phyloP scores from a whole-genome alignment of 106 monocot species.

The Dactylorhiza incarnata region DNA sequence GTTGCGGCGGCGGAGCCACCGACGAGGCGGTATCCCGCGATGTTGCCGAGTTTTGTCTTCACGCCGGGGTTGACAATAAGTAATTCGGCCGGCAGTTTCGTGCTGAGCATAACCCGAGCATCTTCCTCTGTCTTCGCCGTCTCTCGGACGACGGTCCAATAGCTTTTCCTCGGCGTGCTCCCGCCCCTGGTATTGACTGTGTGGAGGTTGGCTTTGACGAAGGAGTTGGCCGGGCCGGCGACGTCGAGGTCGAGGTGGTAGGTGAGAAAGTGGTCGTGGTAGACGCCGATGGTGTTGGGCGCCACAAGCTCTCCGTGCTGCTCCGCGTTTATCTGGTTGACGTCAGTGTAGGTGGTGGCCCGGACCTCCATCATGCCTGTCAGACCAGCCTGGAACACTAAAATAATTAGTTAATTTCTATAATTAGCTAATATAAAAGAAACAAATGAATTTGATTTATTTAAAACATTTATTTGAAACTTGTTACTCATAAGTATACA shows the following conservation, averaged over 20 bases:
- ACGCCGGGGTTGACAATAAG: conserved; percentile 46
- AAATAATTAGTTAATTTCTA: neutral
- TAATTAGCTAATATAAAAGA: neutral
- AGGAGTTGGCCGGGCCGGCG: conserved; percentile 48
- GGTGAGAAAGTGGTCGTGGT: conserved; percentile 69
- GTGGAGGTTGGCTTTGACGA: conserved; percentile 32
- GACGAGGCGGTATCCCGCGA: conserved; percentile 45
- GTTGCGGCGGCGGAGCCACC: conserved; percentile 7
- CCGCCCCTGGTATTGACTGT: conserved; percentile 8
- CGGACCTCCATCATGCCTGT: conserved; percentile 52
- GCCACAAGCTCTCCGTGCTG: conserved; percentile 43
- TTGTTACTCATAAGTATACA: no score
- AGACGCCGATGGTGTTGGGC: conserved; percentile 37
- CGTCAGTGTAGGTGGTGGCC: conserved; percentile 33
- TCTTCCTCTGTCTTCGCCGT: conserved; percentile 48
- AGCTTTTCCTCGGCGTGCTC: conserved; percentile 36
- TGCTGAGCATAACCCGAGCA: conserved; percentile 20
- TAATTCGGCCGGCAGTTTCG: conserved; percentile 24
- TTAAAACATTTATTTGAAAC: no score
- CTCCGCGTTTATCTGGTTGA: conserved; percentile 27
- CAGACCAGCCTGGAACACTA: conserved; percentile 27
- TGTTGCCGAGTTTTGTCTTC: conserved; percentile 51
- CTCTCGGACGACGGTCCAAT: conserved; percentile 55
- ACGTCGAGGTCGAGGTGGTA: conserved; percentile 68
- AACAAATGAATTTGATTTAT: neutral